A percentile compares a stretch with the other conserved stretches of the same genome.
phyloP scores from a whole-genome alignment of 2,329 filamentous ascomycete species.

The Blastomyces emzantsi region DNA sequence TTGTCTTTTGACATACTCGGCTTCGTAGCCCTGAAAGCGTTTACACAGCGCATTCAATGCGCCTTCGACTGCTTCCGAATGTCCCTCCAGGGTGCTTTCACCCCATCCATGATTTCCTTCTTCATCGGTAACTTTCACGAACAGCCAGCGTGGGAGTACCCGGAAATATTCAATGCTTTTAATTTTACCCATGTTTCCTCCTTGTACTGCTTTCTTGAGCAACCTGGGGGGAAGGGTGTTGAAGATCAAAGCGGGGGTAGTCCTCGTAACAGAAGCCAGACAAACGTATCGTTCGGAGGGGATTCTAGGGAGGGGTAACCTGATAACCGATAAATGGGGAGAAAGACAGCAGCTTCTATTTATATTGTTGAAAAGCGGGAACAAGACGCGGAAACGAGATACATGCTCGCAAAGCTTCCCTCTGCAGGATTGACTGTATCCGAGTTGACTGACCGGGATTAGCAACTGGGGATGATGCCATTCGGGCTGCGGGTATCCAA shows the following conservation, averaged over 20 bases:
- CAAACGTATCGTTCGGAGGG: not conserved
- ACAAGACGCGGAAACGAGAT: not conserved
- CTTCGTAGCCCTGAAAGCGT: constrained; percentile 57
- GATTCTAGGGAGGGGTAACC: not conserved
- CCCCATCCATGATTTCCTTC: constrained; percentile 60
- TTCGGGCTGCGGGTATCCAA: not conserved
- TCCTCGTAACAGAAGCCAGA: not conserved
- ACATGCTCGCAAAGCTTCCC: not conserved
- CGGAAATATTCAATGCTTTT: constrained; percentile 62
- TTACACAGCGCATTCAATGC: constrained; percentile 58
- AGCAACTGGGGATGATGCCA: not conserved
- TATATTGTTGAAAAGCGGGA: not conserved
- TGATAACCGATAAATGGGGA: not conserved
- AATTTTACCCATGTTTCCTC: constrained; percentile 50
- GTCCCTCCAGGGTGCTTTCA: constrained; percentile 64
- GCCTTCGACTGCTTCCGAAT: constrained; percentile 65
- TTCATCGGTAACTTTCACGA: constrained; percentile 66
- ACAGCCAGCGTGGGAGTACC: constrained; percentile 65
- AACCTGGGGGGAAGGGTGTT: not conserved
- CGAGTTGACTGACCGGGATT: constrained; percentile 3
- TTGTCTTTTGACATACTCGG: constrained; percentile 46
- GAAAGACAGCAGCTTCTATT: not conserved
- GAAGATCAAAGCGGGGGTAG: constrained; percentile 1
- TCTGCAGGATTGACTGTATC: not conserved
- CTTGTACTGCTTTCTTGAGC: not conserved